These are phyloP conservation scores for Saprolegnia diclina DNA, from an alignment of 352 stramenopile species.

Conservation along the genomic window DNA sequence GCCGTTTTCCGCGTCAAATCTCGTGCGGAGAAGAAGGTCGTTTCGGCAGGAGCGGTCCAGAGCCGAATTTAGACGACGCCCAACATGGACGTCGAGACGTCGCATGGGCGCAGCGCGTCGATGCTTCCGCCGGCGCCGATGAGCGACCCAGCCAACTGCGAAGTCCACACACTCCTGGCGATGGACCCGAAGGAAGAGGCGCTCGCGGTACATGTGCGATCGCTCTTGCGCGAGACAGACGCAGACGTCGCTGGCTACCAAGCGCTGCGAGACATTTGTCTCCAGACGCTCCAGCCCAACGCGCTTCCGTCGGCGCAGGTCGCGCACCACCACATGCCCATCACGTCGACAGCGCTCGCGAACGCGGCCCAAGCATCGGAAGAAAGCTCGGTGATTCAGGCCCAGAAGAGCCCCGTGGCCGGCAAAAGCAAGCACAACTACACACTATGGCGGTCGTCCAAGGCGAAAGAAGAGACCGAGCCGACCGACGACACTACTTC, in stretches of 20 bases:
- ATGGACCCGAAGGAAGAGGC: constrained; percentile 12
- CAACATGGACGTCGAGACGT: background rate
- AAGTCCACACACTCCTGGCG: constrained; percentile 21
- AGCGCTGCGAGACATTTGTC: constrained; percentile 17
- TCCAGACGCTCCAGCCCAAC: constrained; percentile 25
- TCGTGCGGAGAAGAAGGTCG: background rate
- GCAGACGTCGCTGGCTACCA: constrained; percentile 10
- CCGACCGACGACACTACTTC: background rate
- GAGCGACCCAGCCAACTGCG: constrained; percentile 16
- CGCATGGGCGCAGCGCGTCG: background rate
- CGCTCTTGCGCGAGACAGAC: constrained; percentile 21
- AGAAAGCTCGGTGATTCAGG: constrained; percentile 22
- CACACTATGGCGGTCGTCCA: constrained; percentile 11
- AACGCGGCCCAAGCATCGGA: constrained; percentile 21
- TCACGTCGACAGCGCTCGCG: constrained; percentile 4
- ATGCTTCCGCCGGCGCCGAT: background rate
- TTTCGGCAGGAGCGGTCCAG: background rate
- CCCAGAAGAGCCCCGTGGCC: constrained; percentile 15
- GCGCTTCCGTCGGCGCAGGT: background rate
- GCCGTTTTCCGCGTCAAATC: background rate
- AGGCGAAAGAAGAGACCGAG: constrained; percentile 19
- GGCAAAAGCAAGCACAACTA: constrained; percentile 22
- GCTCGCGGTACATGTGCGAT: constrained; percentile 14
- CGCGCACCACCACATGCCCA: constrained; percentile 14
- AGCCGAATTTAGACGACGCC: background rate